Base-by-base conservation (phyloP, 495 filamentous ascomycete genomes). In the Xylaria palmicola region DNA sequence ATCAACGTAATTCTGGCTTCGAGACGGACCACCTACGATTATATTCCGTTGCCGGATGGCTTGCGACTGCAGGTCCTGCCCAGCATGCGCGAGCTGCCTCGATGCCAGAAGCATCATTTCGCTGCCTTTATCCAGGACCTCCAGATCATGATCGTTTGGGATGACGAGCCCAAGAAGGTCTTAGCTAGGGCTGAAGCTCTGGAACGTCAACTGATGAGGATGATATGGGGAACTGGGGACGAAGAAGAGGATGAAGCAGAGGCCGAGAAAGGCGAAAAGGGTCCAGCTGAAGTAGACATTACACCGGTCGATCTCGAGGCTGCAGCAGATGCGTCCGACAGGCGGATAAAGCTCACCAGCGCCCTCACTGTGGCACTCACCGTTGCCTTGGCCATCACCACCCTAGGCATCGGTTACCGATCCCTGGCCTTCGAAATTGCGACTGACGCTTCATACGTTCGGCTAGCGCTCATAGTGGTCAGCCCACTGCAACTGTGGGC, bases 141-240 rank as follows among this genome's bases (percentile, higher is more conserved):
- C n/a, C 72, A 74, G 27, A 72, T 86, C 4, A 66, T 89, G 17
- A 74, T 88, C 13, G 84, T 88, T n/a, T 89, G 86, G 86, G 86
- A 86, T 45, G 86, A 89, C 58, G 80, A 86, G 27, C 84, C 85
- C 0, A 76, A 79, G 62, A 75, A 81, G 37, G 65, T 86, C 10
- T 63, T 87, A 15, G 67, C 72, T 2, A 77, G 85, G 27, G 83
- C 77, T 1, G 70, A 74, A 9, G 67, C 68, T 30, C 72, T 88
- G 20, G 81, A 86, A 68, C 61, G 66, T 47, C 73, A 80, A 27
- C 62, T 88, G 43, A 81, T 88, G 69, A 70, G 73, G 50, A 76
- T 83, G 63, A 84, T 86, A 32, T 86, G 83, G 79, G 74, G 75
- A 19, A 65, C 68, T 1, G 80, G 72, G 4, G 64, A 75, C 6